A percentile compares a stretch with the other conserved stretches of the same genome.
These are phyloP conservation scores for Spathaspora boniae DNA, from an alignment of 805 yeast genomes.

Conservation along the genomic window DNA sequence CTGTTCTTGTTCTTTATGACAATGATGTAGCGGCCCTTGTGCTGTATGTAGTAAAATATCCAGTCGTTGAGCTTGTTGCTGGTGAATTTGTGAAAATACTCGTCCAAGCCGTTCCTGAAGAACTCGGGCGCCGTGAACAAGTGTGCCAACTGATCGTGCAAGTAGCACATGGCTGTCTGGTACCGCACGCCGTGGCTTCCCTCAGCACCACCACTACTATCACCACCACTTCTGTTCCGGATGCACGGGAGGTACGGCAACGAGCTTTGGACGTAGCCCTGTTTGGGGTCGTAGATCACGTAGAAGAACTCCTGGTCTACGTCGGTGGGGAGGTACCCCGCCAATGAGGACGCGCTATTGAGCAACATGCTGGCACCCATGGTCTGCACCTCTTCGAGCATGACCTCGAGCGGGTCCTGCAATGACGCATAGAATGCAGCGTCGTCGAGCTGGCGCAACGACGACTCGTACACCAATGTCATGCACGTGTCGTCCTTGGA, in stretches of 20 bases:
- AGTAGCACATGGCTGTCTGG: constrained; percentile 30
- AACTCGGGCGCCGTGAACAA: constrained; percentile 26
- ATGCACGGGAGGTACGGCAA: constrained; percentile 31
- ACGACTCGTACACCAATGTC: constrained; percentile 26
- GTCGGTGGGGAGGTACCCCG: constrained; percentile 18
- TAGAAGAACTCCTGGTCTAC: constrained; percentile 36
- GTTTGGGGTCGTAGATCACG: constrained; percentile 26
- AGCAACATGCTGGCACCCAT: constrained; percentile 14
- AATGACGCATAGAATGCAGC: constrained; percentile 22
- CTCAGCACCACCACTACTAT: too few species aligned
- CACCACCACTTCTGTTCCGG: constrained; percentile 5
- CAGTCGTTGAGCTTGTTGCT: constrained; percentile 36
- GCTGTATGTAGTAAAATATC: constrained; percentile 38
- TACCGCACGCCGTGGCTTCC: constrained; percentile 13
- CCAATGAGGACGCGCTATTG: constrained; percentile 27
- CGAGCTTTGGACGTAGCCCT: constrained; percentile 28
- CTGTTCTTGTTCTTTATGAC: constrained; percentile 28
- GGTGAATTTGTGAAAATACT: constrained; percentile 40
- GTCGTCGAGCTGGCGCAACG: constrained; percentile 19
- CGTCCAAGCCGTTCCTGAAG: constrained; percentile 20
- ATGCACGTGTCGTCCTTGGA: constrained; percentile 18
- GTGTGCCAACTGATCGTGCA: constrained; percentile 36
- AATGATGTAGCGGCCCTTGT: constrained; percentile 27
- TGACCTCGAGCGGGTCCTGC: constrained; percentile 8
- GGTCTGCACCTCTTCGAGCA: constrained; percentile 20